Base-by-base conservation (phyloP, 2,329 filamentous ascomycete genomes). In the Fusarium metavorans region DNA sequence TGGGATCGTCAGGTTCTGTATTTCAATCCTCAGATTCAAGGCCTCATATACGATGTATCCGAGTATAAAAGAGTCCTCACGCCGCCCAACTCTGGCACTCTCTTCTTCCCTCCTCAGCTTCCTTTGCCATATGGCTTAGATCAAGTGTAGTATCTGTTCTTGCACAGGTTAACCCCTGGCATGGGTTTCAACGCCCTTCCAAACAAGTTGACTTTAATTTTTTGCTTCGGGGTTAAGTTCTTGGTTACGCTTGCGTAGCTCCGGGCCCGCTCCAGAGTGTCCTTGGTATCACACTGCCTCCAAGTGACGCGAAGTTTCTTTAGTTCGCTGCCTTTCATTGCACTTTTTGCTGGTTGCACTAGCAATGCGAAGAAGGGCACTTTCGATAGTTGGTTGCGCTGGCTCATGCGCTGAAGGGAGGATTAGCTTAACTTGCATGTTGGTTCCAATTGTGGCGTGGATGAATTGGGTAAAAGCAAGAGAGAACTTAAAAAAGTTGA, bases 81-180 rank as follows among this genome's bases (percentile, higher is more conserved):
- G 25, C 25, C 37, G 32, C 41, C 20, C 37, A 11, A 6, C 16
- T 32, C n/a, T 61, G 8, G 23, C 25, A 72, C 50, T 23, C 65
- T 64, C 62, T 64, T 35, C 66, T 67, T 70, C 67, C 43, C 67
- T 67, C 74, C 60, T 48, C 30, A 78, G 64, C 71, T 75, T 66
- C 72, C 64, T 77, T 72, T 69, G 74, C 76, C 75, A 62, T 65
- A 37, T 45, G 71, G 74, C 78, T 79, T 54, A 35, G 71, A 77
- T 78, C 67, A 72, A 77, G 56, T 78, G 78, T 78, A 79, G 78
- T 77, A 79, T 75, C 74, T 78, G 77, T 79, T 79, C 75, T 77
- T 78, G 74, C 74, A 64, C 57, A 71, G 77, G 73, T 73, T 75
- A 73, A 78, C 37, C 41, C 73, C 77, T 76, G 62, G 66, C 64